Evolutionary conservation across 495 filamentous ascomycete genomes (phyloP).

Genomic region (Annulohypoxylon bovei): DNA sequence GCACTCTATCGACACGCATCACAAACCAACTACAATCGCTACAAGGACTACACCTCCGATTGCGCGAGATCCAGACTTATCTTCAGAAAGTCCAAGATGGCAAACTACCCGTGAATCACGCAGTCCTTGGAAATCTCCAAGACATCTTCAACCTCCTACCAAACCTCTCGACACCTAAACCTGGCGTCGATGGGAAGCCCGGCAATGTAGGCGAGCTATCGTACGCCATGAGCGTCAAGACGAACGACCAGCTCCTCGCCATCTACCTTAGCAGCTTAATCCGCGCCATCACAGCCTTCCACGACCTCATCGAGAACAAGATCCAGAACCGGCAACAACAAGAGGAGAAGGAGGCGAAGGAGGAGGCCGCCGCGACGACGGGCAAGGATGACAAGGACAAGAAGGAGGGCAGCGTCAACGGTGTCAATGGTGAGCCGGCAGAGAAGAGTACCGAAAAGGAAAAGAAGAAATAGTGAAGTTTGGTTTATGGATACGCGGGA

Average conservation of each 20-base stretch:
- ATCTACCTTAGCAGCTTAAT: slow-evolving; percentile 98
- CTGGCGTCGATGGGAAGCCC: slow-evolving; percentile 60
- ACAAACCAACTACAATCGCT: slow-evolving; percentile 97
- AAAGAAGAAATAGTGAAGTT: slow-evolving; percentile 63
- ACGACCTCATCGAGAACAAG: slow-evolving; percentile 99
- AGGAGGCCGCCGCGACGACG: slow-evolving; percentile 63
- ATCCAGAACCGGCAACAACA: slow-evolving; percentile 98
- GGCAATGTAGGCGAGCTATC: slow-evolving; percentile 83
- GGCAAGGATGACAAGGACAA: slow-evolving; percentile 65
- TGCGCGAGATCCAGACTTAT: slow-evolving; percentile 95
- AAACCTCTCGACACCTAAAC: slow-evolving; percentile 87
- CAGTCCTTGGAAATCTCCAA: slow-evolving; percentile 96
- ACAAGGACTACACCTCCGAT: slow-evolving; percentile 92
- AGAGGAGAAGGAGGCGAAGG: slow-evolving; percentile 89
- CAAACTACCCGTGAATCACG: slow-evolving; percentile 94
- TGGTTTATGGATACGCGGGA: slow-evolving; percentile 17
- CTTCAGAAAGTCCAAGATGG: slow-evolving; percentile 94
- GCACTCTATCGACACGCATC: slow-evolving; percentile 96
- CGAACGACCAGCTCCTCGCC: slow-evolving; percentile 97
- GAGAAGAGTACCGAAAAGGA: slow-evolving; percentile 73
- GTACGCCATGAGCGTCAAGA: slow-evolving; percentile 97
- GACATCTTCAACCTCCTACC: slow-evolving; percentile 99
- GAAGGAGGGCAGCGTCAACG: slow-evolving; percentile 68
- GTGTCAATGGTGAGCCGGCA: slow-evolving; percentile 71
- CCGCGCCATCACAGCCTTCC: slow-evolving; percentile 97